Base-by-base conservation (phyloP, 176 grass and related monocot species). In the Miscanthus lutarioriparius region DNA sequence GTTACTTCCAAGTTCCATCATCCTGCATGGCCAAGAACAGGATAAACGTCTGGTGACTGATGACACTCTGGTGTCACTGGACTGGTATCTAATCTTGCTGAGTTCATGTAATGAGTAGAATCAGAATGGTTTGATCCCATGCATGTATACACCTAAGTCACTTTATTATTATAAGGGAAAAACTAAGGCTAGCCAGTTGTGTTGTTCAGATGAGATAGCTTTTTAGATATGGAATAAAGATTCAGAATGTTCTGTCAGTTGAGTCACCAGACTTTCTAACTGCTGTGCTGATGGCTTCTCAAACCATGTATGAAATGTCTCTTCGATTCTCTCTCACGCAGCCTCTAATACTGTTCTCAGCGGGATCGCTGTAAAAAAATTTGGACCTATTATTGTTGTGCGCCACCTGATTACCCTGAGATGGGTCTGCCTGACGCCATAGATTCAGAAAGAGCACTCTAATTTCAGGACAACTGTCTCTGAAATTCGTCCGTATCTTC, bases 391-490 rank as follows among this genome's bases (percentile, higher is more conserved):
- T 47, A 47, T 15, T 15, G 28, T 10, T 67, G 33, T 67, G 30
- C 3, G 6, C 23, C 15, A 19, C 25, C 4, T 11, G 37, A 63
- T 40, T 41, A 41, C 14, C 37, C 8, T 41, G 22, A 17, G 56
- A 27, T 43, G 10, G 56, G 14, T 4, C 15, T 43, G 13, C 8
- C 38, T 78, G 36, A 41, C n/a, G 16, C 45, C 35, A 58, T 14
- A 41, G n/a, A 56, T 84, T 49, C 73, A 32, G 36, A 78, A 70
- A 27, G 25, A 58, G 63, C 47, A n/a, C 51, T 40, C 64, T 53
- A 51, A 9, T 53, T 76, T 27, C 4, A 56, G 40, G 37, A 30
- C 53, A 54, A 22, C 49, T 6, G n/a, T 3, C 3, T 41, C 58
- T 28, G 59, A 70, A 85, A 67, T 61, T 19, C 30, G 35, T 12